These are phyloP conservation scores for Nevesoporus exiguus DNA, from an alignment of 768 basidiomycete species.

Conservation along the genomic window DNA sequence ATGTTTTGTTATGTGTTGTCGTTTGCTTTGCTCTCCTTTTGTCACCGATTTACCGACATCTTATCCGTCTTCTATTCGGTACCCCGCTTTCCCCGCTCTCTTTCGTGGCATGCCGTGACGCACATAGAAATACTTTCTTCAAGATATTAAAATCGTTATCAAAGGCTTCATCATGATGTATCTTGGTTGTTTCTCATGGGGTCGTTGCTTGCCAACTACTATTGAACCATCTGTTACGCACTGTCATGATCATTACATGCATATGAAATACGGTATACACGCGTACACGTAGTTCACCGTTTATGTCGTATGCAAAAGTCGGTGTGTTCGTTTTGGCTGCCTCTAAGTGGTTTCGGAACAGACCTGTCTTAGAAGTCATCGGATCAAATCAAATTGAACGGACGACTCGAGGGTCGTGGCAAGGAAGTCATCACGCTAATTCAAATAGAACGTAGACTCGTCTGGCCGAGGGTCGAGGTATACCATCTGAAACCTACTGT, in stretches of 20 bases:
- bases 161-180: constrained; percentile 11
- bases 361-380: neutral
- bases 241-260: neutral
- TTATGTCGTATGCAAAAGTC: constrained; percentile 6
- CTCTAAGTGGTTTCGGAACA: neutral
- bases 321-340: neutral
- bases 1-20: constrained; percentile 27
- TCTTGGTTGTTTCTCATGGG: constrained; percentile 18
- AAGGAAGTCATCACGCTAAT: neutral
- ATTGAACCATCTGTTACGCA: constrained; percentile 4
- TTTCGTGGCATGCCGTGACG: constrained; percentile 26
- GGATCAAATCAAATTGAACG: neutral
- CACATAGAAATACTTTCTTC: constrained; percentile 23
- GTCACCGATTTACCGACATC: constrained; percentile 12
- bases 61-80: constrained; percentile 35
- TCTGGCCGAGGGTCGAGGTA: neutral
- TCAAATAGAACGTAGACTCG: neutral
- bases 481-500: constrained; percentile 3
- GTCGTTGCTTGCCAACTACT: constrained; percentile 9
- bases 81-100: neutral
- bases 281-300: neutral
- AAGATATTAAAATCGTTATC: constrained; percentile 6
- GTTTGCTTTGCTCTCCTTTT: constrained; percentile 12
- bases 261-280: neutral
- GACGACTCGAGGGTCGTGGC: neutral